phyloP scores from a whole-genome alignment of 768 basidiomycete genomes.

The Lentinula aciculospora region DNA sequence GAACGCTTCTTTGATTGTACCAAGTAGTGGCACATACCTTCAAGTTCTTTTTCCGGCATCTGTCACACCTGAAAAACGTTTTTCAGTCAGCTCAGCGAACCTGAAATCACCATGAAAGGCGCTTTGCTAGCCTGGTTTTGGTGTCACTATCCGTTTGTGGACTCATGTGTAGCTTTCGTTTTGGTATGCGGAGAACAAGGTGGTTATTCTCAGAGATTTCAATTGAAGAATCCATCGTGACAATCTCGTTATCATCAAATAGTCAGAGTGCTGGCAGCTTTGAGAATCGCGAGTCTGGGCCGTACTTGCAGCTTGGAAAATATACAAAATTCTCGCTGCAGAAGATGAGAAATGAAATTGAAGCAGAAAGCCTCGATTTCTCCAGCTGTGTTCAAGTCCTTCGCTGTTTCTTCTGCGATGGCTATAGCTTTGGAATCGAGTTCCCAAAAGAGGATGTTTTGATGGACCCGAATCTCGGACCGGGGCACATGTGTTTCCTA shows the following conservation, averaged over 20 bases:
- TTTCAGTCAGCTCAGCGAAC: neutral
- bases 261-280: neutral
- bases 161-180: slow-evolving; percentile 1
- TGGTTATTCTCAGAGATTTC: slow-evolving; percentile 6
- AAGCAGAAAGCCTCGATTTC: neutral
- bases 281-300: neutral
- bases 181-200: slow-evolving; percentile 5
- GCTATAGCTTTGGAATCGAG: slow-evolving; percentile 1
- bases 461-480: neutral
- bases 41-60: slow-evolving; percentile 5
- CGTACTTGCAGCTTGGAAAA: neutral
- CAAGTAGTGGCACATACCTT: slow-evolving; percentile 1
- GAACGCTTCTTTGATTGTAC: slow-evolving; percentile 6
- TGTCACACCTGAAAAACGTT: slow-evolving; percentile 3
- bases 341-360: too few relatives aligned
- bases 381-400: neutral
- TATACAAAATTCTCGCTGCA: neutral
- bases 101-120: neutral
- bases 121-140: neutral
- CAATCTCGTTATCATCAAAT: slow-evolving; percentile 7
- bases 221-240: slow-evolving; percentile 6
- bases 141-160: neutral
- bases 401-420: too few relatives aligned
- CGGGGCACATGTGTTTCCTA: neutral
- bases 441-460: neutral